Percentiles rank a stretch among this genome's conserved stretches.
Conservation (phyloP, 495 filamentous ascomycete genomes). For the Penicillium cataractarum region DNA sequence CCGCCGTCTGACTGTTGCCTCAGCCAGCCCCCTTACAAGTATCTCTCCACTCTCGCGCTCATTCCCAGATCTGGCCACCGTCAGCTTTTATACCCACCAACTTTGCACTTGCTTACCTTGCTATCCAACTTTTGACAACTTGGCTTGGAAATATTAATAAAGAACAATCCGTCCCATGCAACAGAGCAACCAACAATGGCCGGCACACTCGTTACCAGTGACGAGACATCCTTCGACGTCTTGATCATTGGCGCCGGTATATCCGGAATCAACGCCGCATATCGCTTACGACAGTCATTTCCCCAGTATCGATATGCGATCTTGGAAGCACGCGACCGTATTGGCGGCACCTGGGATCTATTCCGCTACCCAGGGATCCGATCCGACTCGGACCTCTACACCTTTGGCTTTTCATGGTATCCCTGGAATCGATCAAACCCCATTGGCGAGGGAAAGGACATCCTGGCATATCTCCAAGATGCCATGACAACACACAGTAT, state of each 20-base stretch:
- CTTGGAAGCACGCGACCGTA: conserved; percentile 54
- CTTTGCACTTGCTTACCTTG: too few relatives aligned
- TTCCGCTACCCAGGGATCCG: conserved; percentile 65
- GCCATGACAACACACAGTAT: conserved; percentile 56
- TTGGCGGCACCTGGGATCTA: conserved; percentile 67
- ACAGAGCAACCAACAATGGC: neutral
- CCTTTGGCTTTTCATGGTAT: conserved; percentile 63
- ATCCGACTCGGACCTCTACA: conserved; percentile 60
- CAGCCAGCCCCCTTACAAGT: neutral
- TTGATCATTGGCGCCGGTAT: conserved; percentile 67
- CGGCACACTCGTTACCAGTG: neutral
- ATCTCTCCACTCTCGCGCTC: neutral
- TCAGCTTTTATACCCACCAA: neutral
- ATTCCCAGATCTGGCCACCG: neutral
- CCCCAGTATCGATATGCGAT: conserved; percentile 55
- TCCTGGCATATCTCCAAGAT: conserved; percentile 61
- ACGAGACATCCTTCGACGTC: conserved; percentile 45
- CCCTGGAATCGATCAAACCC: conserved; percentile 56
- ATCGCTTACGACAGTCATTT: conserved; percentile 58
- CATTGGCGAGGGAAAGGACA: conserved; percentile 56
- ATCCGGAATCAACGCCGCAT: conserved; percentile 66
- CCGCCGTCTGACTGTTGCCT: neutral
- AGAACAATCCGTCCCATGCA: neutral
- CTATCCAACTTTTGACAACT: too few relatives aligned
- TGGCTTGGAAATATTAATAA: neutral